A percentile compares a stretch with the other conserved stretches of the same genome.
phyloP scores from a whole-genome alignment of 2,329 filamentous ascomycete genomes.

The Alternaria incomplexa region DNA sequence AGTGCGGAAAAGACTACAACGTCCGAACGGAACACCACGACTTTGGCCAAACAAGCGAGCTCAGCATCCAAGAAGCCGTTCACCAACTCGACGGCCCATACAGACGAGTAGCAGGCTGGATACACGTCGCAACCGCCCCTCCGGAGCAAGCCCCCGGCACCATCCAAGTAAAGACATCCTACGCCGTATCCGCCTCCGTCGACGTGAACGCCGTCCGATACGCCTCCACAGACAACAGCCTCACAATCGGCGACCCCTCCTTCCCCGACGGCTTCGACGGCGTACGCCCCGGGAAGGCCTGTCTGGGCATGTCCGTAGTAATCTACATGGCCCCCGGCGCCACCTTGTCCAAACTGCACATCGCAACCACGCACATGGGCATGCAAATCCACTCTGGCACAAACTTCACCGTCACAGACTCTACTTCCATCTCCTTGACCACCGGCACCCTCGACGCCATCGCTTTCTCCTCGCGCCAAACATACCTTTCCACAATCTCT shows the following conservation, averaged over 20 bases:
- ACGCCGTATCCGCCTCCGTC: constrained; percentile 46
- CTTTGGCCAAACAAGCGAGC: constrained; percentile 29
- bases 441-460: constrained; percentile 44
- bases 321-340: constrained; percentile 46
- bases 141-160: constrained; percentile 43
- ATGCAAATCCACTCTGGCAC: constrained; percentile 45
- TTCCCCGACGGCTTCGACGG: constrained; percentile 34
- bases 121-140: constrained; percentile 46
- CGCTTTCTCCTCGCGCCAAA: constrained; percentile 47
- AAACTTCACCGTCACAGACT: constrained; percentile 40
- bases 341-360: constrained; percentile 41
- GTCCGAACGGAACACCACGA: constrained; percentile 38
- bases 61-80: constrained; percentile 39
- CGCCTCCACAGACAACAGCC: constrained; percentile 22
- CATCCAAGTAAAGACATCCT: constrained; percentile 44
- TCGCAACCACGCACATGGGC: constrained; percentile 47
- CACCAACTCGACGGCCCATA: constrained; percentile 40
- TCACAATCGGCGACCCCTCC: constrained; percentile 36
- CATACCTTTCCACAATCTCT: constrained; percentile 48
- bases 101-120: constrained; percentile 47
- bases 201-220: constrained; percentile 40
- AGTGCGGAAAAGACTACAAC: constrained; percentile 43
- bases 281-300: constrained; percentile 32
- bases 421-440: constrained; percentile 41
- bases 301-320: constrained; percentile 47